Conservation (phyloP, 352 stramenopile species). For the Phytophthora palmivora region DNA sequence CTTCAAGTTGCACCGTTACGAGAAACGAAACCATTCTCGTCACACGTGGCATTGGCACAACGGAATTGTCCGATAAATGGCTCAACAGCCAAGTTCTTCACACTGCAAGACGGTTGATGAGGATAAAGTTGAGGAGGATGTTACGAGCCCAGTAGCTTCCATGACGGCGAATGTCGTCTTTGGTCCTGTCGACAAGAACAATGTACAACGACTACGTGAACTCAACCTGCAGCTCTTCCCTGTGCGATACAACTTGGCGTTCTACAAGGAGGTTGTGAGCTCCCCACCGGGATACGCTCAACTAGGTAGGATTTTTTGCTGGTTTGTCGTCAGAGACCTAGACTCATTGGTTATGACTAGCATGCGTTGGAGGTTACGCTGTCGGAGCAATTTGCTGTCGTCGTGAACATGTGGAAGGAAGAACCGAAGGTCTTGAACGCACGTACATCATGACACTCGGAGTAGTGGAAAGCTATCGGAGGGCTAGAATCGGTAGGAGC, state of each 20-base stretch:
- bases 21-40: slow-evolving; percentile 16
- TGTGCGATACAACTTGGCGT: slow-evolving; percentile 92
- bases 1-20: slow-evolving; percentile 33
- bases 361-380: slow-evolving; percentile 81
- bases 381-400: slow-evolving; percentile 92
- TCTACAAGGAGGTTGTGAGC: slow-evolving; percentile 92
- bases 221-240: slow-evolving; percentile 94
- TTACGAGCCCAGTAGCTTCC: background rate
- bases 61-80: slow-evolving; percentile 11
- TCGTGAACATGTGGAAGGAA: slow-evolving; percentile 59
- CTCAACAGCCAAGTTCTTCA: slow-evolving; percentile 5
- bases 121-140: slow-evolving; percentile 3
- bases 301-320: slow-evolving; percentile 38
- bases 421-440: slow-evolving; percentile 30
- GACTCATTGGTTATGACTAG: slow-evolving; percentile 19
- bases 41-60: slow-evolving; percentile 2
- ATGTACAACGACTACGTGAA: slow-evolving; percentile 81
- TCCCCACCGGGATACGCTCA: slow-evolving; percentile 58
- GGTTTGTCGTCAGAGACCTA: background rate
- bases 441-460: slow-evolving; percentile 97
- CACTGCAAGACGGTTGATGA: background rate
- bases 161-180: slow-evolving; percentile 43
- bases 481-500: slow-evolving; percentile 68
- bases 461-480: slow-evolving; percentile 89
- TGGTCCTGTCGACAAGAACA: slow-evolving; percentile 59